Evolutionary conservation across 208 protist genomes (phyloP).

Genomic region (Borovskyia barvae): DNA sequence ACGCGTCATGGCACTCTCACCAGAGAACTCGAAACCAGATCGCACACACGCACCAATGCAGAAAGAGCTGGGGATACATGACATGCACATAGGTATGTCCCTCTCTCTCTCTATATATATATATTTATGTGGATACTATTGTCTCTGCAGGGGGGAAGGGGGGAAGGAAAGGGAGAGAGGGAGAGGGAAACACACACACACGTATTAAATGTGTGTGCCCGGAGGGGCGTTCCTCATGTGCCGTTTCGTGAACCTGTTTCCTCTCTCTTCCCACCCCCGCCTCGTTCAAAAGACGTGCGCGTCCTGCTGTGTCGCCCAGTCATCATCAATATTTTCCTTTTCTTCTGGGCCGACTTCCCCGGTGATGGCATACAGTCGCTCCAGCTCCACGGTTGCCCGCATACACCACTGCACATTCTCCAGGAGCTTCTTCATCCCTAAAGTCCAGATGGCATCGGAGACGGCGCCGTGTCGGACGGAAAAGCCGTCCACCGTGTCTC

Average conservation of each 20-base stretch:
- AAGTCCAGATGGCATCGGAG: conserved; percentile 64
- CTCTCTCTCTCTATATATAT: too few relatives aligned
- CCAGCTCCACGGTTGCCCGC: conserved; percentile 48
- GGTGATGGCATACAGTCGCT: conserved; percentile 27
- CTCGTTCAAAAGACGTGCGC: too few relatives aligned
- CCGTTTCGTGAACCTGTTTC: background rate
- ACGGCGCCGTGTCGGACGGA: conserved; percentile 58
- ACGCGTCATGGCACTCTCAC: too few relatives aligned
- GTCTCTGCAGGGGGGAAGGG: background rate
- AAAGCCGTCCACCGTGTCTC: conserved; percentile 58
- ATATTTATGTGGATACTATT: conserved; percentile 6
- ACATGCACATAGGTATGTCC: too few relatives aligned
- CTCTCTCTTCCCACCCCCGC: background rate
- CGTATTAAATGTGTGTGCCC: too few relatives aligned
- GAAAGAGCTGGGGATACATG: too few relatives aligned
- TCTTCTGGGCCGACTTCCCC: conserved; percentile 2
- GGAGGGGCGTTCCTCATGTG: too few relatives aligned
- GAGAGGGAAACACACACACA: too few relatives aligned
- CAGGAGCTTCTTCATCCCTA: conserved; percentile 80
- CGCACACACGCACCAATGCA: too few relatives aligned
- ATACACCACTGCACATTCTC: conserved; percentile 78
- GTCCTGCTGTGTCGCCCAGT: too few relatives aligned
- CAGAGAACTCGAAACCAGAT: too few relatives aligned
- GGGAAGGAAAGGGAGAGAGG: background rate
- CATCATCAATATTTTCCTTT: background rate